Base-by-base conservation (phyloP, 371 early-diverging fungal genomes). In the Parasitella parasitica region DNA sequence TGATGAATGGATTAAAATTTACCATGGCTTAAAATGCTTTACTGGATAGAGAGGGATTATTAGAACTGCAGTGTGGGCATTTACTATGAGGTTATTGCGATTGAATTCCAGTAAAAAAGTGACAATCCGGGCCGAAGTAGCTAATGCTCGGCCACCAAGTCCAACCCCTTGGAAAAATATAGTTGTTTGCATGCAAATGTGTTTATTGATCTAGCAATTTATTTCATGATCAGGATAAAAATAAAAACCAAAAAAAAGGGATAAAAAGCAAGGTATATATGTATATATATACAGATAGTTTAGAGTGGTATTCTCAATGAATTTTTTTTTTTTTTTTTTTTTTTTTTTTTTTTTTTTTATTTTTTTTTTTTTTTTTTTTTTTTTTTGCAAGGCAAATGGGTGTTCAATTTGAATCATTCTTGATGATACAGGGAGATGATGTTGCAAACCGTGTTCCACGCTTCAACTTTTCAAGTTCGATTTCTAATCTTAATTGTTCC, bases 21-120 rank as follows among this genome's bases (percentile, higher is more conserved):
- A 72, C 76, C 76, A 75, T 61, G 72, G 72, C 28, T 71, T 43
- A 55, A 61, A 60, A 64, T 71, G 72, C 59, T 64, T 63, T 51
- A 64, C 64, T 64, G 58, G 32, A 64, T 64, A 64, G 64, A 64
- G 64, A 58, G 49, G 54, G 58, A 58, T 20, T 16, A 37, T 37
- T 50, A 2, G 4, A 35, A 16, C 50, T 37, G 6, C 43, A 28
- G 18, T 56, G 30, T 2, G 28, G 30, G 39, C 57, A 56, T 56
- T 36, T 56, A 43, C 39, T 38, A 39, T 39, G 39, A 39, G 39
- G 39, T 16, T 39, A 15, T 39, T 16, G 38, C n/a, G n/a, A n/a
- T n/a, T n/a, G n/a, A n/a, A n/a, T n/a, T n/a, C n/a, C n/a, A n/a
- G n/a, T n/a, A n/a, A n/a, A n/a, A n/a, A 37, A 37, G 3, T n/a